Conservation (phyloP, 345 rosid species). For the Anastatica hierochuntica region DNA sequence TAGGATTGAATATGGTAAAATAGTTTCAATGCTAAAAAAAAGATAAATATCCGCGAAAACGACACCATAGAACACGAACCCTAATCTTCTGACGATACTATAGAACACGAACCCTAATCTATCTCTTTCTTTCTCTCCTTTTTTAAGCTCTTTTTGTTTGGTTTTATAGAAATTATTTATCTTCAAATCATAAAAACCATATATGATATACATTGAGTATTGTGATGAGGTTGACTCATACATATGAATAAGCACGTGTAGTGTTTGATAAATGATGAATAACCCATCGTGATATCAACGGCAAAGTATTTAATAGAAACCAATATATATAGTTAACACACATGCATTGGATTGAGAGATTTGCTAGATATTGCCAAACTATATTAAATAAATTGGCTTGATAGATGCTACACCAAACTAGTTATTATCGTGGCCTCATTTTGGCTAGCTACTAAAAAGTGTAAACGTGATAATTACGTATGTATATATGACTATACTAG, state of each 20-base stretch:
- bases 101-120: too few relatives aligned
- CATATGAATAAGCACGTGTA: neutral
- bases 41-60: too few relatives aligned
- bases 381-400: neutral
- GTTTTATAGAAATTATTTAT: too few relatives aligned
- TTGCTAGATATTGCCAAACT: slow-evolving; percentile 13
- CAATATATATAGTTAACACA: too few relatives aligned
- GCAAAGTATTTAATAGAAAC: neutral
- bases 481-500: neutral
- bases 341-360: slow-evolving; percentile 12
- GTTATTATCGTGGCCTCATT: slow-evolving; percentile 7
- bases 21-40: too few relatives aligned
- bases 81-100: too few relatives aligned
- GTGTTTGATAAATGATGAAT: neutral
- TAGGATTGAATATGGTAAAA: too few relatives aligned
- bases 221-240: neutral
- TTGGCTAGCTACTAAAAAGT: slow-evolving; percentile 3
- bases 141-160: too few relatives aligned
- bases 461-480: neutral
- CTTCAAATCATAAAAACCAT: too few relatives aligned
- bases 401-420: slow-evolving; percentile 9
- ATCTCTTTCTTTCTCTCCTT: neutral
- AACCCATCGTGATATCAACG: slow-evolving; percentile 2
- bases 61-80: too few relatives aligned
- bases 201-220: too few relatives aligned